Evolutionary conservation across 2,329 filamentous ascomycete genomes (phyloP), one percentile per base, ranked within the genome.

Genomic region (Nigrospora oryzae): DNA sequence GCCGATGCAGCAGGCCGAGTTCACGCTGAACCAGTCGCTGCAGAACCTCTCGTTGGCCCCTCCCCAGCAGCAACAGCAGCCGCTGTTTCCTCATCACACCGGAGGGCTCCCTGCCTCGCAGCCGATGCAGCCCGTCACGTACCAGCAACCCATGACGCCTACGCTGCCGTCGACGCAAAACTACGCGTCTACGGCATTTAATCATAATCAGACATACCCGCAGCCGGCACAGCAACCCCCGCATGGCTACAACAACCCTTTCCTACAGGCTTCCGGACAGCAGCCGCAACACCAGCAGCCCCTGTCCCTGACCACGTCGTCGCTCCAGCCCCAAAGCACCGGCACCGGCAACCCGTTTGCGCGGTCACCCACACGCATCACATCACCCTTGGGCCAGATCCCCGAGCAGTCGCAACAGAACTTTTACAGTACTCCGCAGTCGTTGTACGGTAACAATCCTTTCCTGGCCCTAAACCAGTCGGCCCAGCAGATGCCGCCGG

Each of bases 71-170:
- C 50, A 52, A 19, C 58, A 64, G 36, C 79, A 81, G 52, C 78
- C 79, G 34, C 69, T 89, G 30, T 89, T 90, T 59, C 84, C 86
- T 8, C 81, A 89, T 56, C 81, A 83, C 44, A 90, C 86, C 1
- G 85, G 86, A 44, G 86, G 79, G 17, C 51, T 74, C 52, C 66
- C 64, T 48, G 65, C 62, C 50, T 62, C 63, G 14, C 71, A 69
- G 52, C 57, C 68, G 32, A 49, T 61, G 14, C 71, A 69, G 52
- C 57, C 68, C 32, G 49, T 61, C 19, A 52, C 60, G 31, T 74
- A 73, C 46, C 66, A 71, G 43, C 70, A 73, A 46, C 52, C 64
- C 11, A 56, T 69, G 55, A 67, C 65, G 5, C 66, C 71, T 6
- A 70, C 68, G 30, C 56, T 67, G 7, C 66, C 67, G 13, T 57